Conservation (phyloP, 2,329 filamentous ascomycete genomes). For the Sclerotiophoma versabilis region DNA sequence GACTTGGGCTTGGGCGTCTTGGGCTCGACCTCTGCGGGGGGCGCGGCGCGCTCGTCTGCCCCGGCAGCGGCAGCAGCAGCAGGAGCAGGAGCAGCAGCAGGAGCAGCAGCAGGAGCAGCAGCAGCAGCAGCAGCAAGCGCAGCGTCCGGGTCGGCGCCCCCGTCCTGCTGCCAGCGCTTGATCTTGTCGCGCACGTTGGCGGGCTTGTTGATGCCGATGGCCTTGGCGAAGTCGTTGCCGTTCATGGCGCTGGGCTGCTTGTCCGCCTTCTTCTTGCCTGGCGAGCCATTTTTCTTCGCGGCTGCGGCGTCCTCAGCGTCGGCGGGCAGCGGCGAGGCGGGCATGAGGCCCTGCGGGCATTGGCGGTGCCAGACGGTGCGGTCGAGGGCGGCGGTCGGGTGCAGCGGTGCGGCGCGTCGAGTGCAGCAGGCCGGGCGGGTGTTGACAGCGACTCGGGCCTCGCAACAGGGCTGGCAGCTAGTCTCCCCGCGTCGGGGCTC, state of each 20-base stretch:
- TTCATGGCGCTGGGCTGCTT: constrained; percentile 42
- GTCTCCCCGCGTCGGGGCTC: constrained; percentile 16
- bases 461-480: neutral
- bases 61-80: constrained; percentile 17
- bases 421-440: too few relatives aligned
- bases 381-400: constrained; percentile 1
- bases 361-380: constrained; percentile 21
- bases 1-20: constrained; percentile 15
- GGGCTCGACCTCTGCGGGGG: constrained; percentile 8
- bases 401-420: neutral
- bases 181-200: constrained; percentile 75
- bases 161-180: constrained; percentile 82
- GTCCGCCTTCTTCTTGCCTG: constrained; percentile 35
- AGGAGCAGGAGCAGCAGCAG: too few relatives aligned
- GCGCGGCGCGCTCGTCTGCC: constrained; percentile 8
- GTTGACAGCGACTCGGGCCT: constrained; percentile 7
- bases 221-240: constrained; percentile 49
- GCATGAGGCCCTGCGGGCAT: constrained; percentile 35
- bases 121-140: too few relatives aligned
- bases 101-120: too few relatives aligned
- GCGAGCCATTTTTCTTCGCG: constrained; percentile 40
- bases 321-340: constrained; percentile 32
- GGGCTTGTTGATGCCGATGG: constrained; percentile 50
- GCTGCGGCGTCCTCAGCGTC: constrained; percentile 26
- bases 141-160: constrained; percentile 74